Evolutionary conservation across 106 monocot species (phyloP).

Genomic region (Phalaenopsis equestris): DNA sequence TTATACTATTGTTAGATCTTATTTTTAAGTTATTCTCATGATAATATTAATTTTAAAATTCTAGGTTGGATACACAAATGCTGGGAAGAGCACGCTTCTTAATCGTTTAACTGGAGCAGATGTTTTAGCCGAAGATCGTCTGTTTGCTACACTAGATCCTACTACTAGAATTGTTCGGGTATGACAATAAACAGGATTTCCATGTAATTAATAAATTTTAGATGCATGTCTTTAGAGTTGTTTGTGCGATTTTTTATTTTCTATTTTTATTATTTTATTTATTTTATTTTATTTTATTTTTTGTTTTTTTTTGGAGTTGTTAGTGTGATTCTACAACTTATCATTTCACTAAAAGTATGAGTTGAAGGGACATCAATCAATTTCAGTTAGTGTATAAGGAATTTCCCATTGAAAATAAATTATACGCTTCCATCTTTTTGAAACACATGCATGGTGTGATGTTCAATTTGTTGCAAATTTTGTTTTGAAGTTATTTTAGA

Average conservation of each 20-base stretch:
- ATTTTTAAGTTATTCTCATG: background rate
- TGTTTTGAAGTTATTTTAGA: background rate
- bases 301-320: background rate
- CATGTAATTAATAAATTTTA: background rate
- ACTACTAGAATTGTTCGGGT: constrained; percentile 92
- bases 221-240: background rate
- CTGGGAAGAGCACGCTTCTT: constrained; percentile 94
- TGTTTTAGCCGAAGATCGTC: constrained; percentile 83
- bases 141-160: constrained; percentile 97
- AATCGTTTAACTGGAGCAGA: constrained; percentile 88
- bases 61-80: constrained; percentile 98
- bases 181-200: background rate
- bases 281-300: no score
- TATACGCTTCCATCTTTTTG: background rate
- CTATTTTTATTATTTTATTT: no score
- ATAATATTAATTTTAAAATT: constrained; percentile 9
- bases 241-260: background rate
- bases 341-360: background rate
- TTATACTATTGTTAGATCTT: background rate
- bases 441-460: background rate
- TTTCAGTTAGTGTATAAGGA: background rate
- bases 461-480: background rate
- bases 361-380: background rate
- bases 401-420: background rate
- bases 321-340: background rate